Percentiles rank a stretch among this genome's conserved stretches.
Conservation (phyloP, 139 green algal species). For the Micractinium sp. region DNA sequence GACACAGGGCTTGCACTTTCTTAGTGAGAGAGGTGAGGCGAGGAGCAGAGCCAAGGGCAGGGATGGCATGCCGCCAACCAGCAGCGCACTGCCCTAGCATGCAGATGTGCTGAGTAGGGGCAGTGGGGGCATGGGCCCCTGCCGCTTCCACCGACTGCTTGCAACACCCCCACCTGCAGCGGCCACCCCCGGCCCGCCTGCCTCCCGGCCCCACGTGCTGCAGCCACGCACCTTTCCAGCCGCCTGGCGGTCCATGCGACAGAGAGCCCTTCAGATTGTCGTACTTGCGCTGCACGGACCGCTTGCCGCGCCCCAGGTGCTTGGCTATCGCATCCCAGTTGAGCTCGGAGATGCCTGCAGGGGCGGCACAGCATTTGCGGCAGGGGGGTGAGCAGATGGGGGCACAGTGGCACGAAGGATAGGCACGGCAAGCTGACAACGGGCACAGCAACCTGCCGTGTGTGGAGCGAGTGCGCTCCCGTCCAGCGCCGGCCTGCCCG, state of each 20-base stretch:
- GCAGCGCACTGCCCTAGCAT: too few species aligned
- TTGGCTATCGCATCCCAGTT: slow-evolving; percentile 53
- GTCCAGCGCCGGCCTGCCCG: not conserved
- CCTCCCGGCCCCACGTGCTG: not conserved
- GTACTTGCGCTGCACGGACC: slow-evolving; percentile 51
- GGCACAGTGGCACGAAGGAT: not conserved
- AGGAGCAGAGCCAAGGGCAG: not conserved
- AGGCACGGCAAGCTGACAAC: too few species aligned
- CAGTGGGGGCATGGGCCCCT: not conserved
- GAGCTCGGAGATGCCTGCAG: slow-evolving; percentile 36
- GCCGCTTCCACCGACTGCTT: not conserved
- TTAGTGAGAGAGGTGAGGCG: too few species aligned
- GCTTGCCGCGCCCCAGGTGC: slow-evolving; percentile 50
- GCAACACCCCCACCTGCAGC: too few species aligned
- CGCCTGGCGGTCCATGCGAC: not conserved
- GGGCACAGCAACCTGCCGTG: too few species aligned
- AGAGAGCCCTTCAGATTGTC: slow-evolving; percentile 52
- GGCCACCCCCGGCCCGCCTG: not conserved
- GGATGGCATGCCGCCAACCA: too few species aligned
- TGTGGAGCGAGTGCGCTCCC: too few species aligned
- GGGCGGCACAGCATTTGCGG: not conserved
- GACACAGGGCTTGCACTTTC: too few species aligned
- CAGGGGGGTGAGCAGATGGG: not conserved
- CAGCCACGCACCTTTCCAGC: not conserved
- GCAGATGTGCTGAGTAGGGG: too few species aligned